A percentile compares a stretch with the other conserved stretches of the same genome.
phyloP scores from a whole-genome alignment of 306 rosid species.

The Abrus pulchellus region DNA sequence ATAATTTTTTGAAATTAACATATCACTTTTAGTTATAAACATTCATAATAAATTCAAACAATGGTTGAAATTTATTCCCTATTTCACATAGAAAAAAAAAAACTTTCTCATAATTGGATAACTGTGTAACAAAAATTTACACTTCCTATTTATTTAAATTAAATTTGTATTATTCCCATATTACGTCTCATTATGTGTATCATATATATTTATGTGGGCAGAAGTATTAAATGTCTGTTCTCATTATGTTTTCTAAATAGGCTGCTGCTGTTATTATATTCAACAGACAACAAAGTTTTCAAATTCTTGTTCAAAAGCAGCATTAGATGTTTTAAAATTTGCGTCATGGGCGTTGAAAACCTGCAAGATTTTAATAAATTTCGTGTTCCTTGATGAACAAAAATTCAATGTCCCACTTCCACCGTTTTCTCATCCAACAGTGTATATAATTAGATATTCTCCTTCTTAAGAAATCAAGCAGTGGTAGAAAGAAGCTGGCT shows the following conservation, averaged over 20 bases:
- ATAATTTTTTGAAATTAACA: no score
- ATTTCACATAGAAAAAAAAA: no score
- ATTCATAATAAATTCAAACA: no score
- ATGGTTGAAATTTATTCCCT: no score
- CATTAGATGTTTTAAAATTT: background rate
- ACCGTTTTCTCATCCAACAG: background rate
- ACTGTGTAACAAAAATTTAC: no score
- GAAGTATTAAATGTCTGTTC: background rate
- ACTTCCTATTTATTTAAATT: no score
- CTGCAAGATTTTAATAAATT: background rate
- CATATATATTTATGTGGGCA: no score
- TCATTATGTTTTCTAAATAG: constrained; percentile 31
- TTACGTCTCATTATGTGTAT: no score
- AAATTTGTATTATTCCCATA: no score
- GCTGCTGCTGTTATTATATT: constrained; percentile 40
- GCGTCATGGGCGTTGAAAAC: constrained; percentile 46
- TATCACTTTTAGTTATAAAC: no score
- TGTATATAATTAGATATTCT: constrained; percentile 28
- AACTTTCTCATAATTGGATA: no score
- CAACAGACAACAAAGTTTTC: constrained; percentile 44
- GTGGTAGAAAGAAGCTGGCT: background rate
- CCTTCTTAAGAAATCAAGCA: background rate
- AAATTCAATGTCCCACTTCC: constrained; percentile 44
- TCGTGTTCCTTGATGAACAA: constrained; percentile 9
- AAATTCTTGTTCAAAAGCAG: constrained; percentile 26